A percentile compares a stretch with the other conserved stretches of the same genome.
Conservation (phyloP, 768 basidiomycete species). For the Russula brevipes region DNA sequence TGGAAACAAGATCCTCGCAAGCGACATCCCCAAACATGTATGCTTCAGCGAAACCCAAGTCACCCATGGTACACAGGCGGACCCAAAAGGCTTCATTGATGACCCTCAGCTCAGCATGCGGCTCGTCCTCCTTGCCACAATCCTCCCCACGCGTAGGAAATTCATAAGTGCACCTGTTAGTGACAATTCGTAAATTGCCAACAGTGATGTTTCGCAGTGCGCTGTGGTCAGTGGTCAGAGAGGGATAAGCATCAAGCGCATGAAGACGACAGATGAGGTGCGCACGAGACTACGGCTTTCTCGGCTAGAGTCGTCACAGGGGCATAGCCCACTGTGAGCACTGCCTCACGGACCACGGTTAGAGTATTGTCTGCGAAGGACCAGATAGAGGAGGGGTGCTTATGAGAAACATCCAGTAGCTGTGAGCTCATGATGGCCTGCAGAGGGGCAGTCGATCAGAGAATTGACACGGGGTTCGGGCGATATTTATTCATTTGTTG, state of each 20-base stretch:
- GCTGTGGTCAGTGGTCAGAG: background rate
- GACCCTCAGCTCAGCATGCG: constrained; percentile 9
- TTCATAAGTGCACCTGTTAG: background rate
- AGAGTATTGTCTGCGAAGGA: constrained; percentile 14
- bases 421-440: constrained; percentile 7
- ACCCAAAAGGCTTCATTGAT: constrained; percentile 25
- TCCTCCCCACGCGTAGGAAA: background rate
- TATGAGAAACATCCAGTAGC: constrained; percentile 7
- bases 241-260: background rate
- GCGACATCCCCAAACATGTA: constrained; percentile 28
- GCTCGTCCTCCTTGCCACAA: background rate
- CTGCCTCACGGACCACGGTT: background rate
- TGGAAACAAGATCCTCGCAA: constrained; percentile 17
- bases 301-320: constrained; percentile 13
- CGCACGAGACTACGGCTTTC: constrained; percentile 10
- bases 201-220: constrained; percentile 3
- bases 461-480: background rate
- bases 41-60: constrained; percentile 26
- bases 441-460: background rate
- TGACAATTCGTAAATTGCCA: constrained; percentile 7
- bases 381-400: constrained; percentile 12
- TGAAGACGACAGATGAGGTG: background rate
- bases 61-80: constrained; percentile 16
- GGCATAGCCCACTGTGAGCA: constrained; percentile 4
- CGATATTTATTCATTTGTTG: background rate